Percentiles rank a stretch among this genome's conserved stretches.
Conservation (phyloP, 176 grass and related monocot genomes). For the Oryza rufipogon region DNA sequence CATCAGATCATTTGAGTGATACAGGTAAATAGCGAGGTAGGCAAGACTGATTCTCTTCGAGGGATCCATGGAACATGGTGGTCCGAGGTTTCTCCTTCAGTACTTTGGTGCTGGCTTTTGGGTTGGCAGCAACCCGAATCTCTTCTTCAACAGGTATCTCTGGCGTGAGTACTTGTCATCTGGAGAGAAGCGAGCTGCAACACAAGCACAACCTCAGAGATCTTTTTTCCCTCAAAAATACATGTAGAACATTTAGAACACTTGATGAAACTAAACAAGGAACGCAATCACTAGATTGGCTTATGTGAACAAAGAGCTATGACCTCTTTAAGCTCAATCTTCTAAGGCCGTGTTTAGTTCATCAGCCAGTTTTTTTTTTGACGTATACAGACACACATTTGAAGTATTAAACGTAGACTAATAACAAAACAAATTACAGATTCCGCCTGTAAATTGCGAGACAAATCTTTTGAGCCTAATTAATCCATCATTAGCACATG, state of each 20-base stretch:
- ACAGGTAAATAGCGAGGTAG: not conserved
- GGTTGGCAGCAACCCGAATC: conserved; percentile 88
- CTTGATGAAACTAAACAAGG: not conserved
- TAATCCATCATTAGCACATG: too few species aligned
- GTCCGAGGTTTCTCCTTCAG: conserved; percentile 31
- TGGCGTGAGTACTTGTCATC: conserved; percentile 86
- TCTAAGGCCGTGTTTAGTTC: not conserved
- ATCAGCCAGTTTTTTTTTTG: too few species aligned
- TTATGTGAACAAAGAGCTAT: not conserved
- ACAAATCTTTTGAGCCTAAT: too few species aligned
- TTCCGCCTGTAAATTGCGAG: too few species aligned
- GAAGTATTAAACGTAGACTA: too few species aligned
- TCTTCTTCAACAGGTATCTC: conserved; percentile 84
- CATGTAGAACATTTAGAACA: not conserved
- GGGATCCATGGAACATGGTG: not conserved
- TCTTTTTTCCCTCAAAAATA: not conserved
- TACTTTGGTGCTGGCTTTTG: conserved; percentile 76
- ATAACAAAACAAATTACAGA: too few species aligned
- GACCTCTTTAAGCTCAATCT: not conserved
- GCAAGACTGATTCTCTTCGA: conserved; percentile 2
- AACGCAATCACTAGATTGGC: not conserved
- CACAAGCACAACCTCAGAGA: conserved; percentile 17
- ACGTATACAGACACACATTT: too few species aligned
- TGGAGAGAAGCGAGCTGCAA: conserved; percentile 90
- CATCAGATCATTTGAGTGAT: conserved; percentile 1